These are phyloP conservation scores for Entomortierella lignicola DNA, from an alignment of 192 early-diverging fungal genomes.

Conservation along the genomic window DNA sequence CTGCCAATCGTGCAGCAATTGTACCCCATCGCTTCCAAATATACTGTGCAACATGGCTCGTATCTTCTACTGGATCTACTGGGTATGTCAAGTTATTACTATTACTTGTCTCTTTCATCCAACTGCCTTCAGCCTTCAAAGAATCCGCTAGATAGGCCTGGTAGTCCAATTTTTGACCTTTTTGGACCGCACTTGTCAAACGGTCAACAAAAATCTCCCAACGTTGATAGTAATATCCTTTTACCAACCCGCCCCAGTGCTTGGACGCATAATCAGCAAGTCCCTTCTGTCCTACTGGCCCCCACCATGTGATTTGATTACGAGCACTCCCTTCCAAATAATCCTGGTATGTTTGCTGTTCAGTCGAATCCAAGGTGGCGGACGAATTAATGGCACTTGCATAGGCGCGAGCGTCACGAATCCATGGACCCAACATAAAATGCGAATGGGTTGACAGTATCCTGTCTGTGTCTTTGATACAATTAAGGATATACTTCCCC, in stretches of 20 bases:
- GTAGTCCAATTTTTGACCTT: conserved; percentile 7
- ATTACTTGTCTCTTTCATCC: conserved; percentile 6
- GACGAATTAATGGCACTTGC: conserved; percentile 1
- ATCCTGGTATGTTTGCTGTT: conserved; percentile 10
- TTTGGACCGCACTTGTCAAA: conserved; percentile 9
- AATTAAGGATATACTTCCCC: conserved; percentile 11
- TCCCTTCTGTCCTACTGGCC: conserved; percentile 11
- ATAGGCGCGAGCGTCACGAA: conserved; percentile 17
- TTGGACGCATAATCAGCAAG: conserved; percentile 41
- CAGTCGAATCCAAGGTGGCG: background rate
- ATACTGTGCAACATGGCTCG: conserved; percentile 24
- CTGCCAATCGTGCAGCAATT: conserved; percentile 16
- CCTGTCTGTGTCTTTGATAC: conserved; percentile 24
- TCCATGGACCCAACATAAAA: conserved; percentile 48
- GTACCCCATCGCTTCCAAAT: conserved; percentile 33
- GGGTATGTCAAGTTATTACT: conserved; percentile 3
- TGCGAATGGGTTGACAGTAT: conserved; percentile 34
- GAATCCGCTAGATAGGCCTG: conserved; percentile 15
- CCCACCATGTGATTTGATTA: conserved; percentile 50
- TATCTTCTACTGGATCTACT: conserved; percentile 26
- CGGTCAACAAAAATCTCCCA: conserved; percentile 41
- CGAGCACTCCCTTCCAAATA: conserved; percentile 41
- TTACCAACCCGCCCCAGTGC: conserved; percentile 35
- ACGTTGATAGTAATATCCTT: conserved; percentile 32
- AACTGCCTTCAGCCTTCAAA: conserved; percentile 7